Conservation (phyloP, 1,284 basidiomycete species). For the Sporisorium iseilematis-ciliati region DNA sequence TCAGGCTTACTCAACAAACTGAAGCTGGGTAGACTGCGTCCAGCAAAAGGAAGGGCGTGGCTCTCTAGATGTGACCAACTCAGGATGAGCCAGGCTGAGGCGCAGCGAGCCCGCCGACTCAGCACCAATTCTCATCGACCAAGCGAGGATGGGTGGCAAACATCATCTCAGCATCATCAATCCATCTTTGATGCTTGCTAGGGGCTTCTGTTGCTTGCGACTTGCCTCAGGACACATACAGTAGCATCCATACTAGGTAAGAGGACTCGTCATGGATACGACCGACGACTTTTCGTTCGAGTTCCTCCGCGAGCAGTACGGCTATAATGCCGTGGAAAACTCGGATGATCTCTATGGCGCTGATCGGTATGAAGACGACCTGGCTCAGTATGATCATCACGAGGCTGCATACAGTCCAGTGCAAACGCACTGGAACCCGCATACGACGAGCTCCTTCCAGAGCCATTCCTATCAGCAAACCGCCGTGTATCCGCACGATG, state of each 20-base stretch:
- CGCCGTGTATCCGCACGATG: background rate
- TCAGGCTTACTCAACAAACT: too few species aligned
- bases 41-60: too few species aligned
- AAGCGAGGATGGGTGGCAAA: background rate
- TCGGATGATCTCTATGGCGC: background rate
- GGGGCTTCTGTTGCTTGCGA: background rate
- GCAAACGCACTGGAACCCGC: background rate
- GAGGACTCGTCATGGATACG: background rate
- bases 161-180: background rate
- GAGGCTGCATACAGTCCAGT: background rate
- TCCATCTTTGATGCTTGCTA: background rate
- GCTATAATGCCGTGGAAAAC: background rate
- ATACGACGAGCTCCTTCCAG: background rate
- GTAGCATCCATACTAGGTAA: too few species aligned
- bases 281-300: constrained; percentile 19
- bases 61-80: background rate
- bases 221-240: background rate
- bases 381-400: background rate
- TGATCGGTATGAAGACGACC: background rate
- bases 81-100: background rate
- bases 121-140: background rate
- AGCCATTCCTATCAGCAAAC: background rate
- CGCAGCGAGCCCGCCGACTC: background rate
- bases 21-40: too few species aligned
- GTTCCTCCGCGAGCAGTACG: constrained; percentile 10